Evolutionary conservation across 768 basidiomycete species (phyloP).

Genomic region (Panus rudis): DNA sequence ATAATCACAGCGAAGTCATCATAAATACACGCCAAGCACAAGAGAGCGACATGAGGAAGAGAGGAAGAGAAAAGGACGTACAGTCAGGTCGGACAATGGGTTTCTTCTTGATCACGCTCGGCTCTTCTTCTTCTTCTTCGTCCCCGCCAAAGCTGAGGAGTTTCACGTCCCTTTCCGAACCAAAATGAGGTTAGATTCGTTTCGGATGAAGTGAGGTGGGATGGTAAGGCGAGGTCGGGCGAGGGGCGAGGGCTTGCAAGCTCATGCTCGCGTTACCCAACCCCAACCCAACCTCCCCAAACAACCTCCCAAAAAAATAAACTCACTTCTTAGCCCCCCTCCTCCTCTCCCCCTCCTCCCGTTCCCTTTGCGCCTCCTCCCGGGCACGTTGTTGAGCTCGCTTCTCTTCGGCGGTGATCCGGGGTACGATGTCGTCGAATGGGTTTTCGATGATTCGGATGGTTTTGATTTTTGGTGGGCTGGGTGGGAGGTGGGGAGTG

Average conservation of each 20-base stretch:
- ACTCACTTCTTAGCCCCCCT: conserved; percentile 85
- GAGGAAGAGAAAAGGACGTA: conserved; percentile 31
- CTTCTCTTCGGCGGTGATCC: conserved; percentile 93
- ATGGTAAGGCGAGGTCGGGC: conserved; percentile 3
- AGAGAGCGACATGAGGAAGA: neutral
- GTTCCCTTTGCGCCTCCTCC: conserved; percentile 65
- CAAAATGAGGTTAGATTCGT: too few species aligned
- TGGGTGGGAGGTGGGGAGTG: conserved; percentile 23
- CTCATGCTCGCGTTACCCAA: too few species aligned
- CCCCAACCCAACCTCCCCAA: too few species aligned
- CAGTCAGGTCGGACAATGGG: conserved; percentile 78
- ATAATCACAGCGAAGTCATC: too few species aligned
- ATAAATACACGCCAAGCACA: too few species aligned
- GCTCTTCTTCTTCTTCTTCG: conserved; percentile 51
- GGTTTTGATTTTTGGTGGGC: conserved; percentile 86
- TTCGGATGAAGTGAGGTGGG: too few species aligned
- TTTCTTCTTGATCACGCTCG: conserved; percentile 62
- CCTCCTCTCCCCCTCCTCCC: conserved; percentile 66
- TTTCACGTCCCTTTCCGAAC: conserved; percentile 86
- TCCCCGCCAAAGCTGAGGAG: conserved; percentile 82
- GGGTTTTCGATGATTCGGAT: conserved; percentile 89
- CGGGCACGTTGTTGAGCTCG: conserved; percentile 77
- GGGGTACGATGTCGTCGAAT: conserved; percentile 89
- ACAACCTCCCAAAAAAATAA: neutral
- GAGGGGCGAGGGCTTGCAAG: too few species aligned